Evolutionary conservation across 2,329 filamentous ascomycete species (phyloP).

Genomic region (Colletotrichum cordylinicola): DNA sequence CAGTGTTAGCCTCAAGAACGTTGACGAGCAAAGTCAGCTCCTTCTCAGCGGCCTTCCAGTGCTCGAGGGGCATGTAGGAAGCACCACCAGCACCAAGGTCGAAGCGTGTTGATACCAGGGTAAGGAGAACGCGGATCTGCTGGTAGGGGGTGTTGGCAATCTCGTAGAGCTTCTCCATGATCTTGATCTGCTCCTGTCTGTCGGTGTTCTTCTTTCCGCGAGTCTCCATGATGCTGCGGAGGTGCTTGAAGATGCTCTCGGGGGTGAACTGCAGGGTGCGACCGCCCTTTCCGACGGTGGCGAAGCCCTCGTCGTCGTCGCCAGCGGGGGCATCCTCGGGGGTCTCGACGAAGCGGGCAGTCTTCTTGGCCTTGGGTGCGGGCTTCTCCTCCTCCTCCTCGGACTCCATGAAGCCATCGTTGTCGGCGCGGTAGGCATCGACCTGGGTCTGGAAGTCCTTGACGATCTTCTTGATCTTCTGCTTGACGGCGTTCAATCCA

Average conservation of each 20-base stretch:
- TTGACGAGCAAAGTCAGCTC: slow-evolving; percentile 81
- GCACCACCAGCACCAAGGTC: slow-evolving; percentile 82
- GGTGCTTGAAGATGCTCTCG: slow-evolving; percentile 97
- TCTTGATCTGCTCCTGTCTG: slow-evolving; percentile 89
- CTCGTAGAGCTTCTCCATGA: slow-evolving; percentile 95
- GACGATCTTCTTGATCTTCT: slow-evolving; percentile 98
- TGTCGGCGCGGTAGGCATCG: slow-evolving; percentile 84
- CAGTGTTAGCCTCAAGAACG: slow-evolving; percentile 78
- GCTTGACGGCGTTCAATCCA: slow-evolving; percentile 95
- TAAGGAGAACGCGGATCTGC: slow-evolving; percentile 88
- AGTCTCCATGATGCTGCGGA: slow-evolving; percentile 91
- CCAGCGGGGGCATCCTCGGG: slow-evolving; percentile 57
- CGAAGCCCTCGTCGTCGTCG: slow-evolving; percentile 85
- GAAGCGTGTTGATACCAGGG: slow-evolving; percentile 91
- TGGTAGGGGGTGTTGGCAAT: slow-evolving; percentile 93
- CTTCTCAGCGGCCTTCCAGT: slow-evolving; percentile 94
- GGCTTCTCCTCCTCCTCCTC: slow-evolving; percentile 75
- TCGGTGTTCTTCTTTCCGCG: slow-evolving; percentile 99
- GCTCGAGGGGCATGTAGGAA: slow-evolving; percentile 89
- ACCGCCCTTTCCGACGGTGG: slow-evolving; percentile 86
- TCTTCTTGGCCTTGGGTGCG: slow-evolving; percentile 57
- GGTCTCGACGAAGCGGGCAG: slow-evolving; percentile 47
- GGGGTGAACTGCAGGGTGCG: slow-evolving; percentile 91
- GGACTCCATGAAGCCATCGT: slow-evolving; percentile 87
- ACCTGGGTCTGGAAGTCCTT: slow-evolving; percentile 91